phyloP scores from a whole-genome alignment of 2,329 filamentous ascomycete genomes.

The Penicillium sp. region DNA sequence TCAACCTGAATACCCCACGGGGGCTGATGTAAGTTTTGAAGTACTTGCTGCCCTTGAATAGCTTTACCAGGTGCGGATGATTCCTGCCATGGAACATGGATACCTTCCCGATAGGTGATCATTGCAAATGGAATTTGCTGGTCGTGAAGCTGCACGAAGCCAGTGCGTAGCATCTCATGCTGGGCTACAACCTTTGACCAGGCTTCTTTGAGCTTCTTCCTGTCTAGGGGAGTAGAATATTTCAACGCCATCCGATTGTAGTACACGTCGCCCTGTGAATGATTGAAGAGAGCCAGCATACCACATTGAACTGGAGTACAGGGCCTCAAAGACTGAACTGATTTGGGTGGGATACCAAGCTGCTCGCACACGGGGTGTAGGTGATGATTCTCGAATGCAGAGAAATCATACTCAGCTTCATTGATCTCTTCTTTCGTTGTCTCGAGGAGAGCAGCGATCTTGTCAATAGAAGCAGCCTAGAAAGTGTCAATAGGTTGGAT shows the following conservation, averaged over 20 bases:
- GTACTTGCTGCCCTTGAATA: slow-evolving; percentile 34
- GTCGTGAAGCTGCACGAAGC: slow-evolving; percentile 68
- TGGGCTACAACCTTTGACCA: slow-evolving; percentile 60
- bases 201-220: slow-evolving; percentile 54
- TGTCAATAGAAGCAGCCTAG: slow-evolving; percentile 42
- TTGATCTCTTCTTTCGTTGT: slow-evolving; percentile 39
- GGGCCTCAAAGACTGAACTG: slow-evolving; percentile 66
- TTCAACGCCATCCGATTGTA: slow-evolving; percentile 70
- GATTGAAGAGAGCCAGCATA: slow-evolving; percentile 74
- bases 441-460: slow-evolving; percentile 40
- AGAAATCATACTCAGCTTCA: slow-evolving; percentile 51
- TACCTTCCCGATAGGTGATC: slow-evolving; percentile 60
- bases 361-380: slow-evolving; percentile 37
- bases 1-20: slow-evolving; percentile 67
- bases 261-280: slow-evolving; percentile 70
- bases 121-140: slow-evolving; percentile 70
- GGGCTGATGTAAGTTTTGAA: slow-evolving; percentile 55
- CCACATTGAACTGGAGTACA: slow-evolving; percentile 80
- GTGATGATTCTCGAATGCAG: slow-evolving; percentile 54
- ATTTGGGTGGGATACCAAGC: slow-evolving; percentile 35
- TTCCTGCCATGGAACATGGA: slow-evolving; percentile 48
- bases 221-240: slow-evolving; percentile 49
- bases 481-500: neutral
- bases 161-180: slow-evolving; percentile 76
- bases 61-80: neutral